These are phyloP conservation scores for Xylaria sp. DNA, from an alignment of 2,329 filamentous ascomycete species.

Conservation along the genomic window DNA sequence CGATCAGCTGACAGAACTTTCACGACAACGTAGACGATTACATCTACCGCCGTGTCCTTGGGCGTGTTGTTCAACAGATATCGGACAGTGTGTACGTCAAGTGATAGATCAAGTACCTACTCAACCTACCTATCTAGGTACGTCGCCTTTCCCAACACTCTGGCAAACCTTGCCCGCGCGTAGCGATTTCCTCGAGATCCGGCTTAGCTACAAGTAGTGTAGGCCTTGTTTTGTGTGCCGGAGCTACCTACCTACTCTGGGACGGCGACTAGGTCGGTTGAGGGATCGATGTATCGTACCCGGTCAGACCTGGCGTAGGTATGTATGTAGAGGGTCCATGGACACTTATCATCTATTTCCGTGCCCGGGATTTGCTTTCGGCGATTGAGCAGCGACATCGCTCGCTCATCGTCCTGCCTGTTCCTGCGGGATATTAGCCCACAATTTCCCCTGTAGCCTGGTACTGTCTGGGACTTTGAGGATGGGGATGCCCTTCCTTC, in stretches of 20 bases:
- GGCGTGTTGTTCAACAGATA: background rate
- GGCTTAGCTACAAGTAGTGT: background rate
- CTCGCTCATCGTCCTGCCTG: constrained; percentile 11
- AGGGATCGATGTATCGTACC: constrained; percentile 6
- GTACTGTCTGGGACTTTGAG: constrained; percentile 11
- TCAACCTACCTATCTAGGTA: background rate
- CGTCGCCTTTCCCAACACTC: background rate
- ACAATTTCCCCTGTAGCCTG: constrained; percentile 7
- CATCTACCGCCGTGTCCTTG: background rate
- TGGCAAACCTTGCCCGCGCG: background rate
- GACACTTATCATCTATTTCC: constrained; percentile 10
- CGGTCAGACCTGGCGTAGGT: too few species aligned
- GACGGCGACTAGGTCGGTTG: constrained; percentile 4
- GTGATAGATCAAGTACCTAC: background rate
- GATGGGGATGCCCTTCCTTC: background rate
- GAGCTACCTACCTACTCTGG: background rate
- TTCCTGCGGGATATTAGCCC: constrained; percentile 16
- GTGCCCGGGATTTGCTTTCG: constrained; percentile 37
- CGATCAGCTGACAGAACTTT: background rate
- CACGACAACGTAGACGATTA: background rate
- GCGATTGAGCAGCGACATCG: constrained; percentile 29
- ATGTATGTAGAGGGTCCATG: constrained; percentile 8
- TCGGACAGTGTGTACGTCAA: background rate
- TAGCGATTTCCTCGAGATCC: background rate
- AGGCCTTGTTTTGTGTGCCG: background rate